Evolutionary conservation across 306 rosid species (phyloP).

Genomic region (Inga leiocalycina): DNA sequence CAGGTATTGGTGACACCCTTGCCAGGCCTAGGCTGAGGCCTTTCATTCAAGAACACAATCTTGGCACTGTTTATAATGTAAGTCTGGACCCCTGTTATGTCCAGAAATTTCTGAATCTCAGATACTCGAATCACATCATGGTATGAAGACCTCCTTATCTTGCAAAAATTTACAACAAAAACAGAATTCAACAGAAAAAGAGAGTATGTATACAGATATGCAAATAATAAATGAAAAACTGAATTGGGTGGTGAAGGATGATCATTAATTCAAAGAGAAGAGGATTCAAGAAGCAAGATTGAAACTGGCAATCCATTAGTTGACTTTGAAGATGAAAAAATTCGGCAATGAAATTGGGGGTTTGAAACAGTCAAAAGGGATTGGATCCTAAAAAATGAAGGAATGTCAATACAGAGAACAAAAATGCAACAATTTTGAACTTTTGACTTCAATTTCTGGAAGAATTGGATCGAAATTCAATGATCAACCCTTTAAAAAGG

Average conservation of each 20-base stretch:
- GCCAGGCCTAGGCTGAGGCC: slow-evolving; percentile 72
- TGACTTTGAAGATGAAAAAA: slow-evolving; percentile 38
- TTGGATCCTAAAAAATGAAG: slow-evolving; percentile 35
- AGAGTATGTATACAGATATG: background rate
- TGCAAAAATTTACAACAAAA: background rate
- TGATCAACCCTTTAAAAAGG: background rate
- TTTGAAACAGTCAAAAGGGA: slow-evolving; percentile 31
- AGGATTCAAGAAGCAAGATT: slow-evolving; percentile 23
- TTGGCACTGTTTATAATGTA: slow-evolving; percentile 71
- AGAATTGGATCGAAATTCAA: slow-evolving; percentile 27
- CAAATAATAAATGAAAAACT: slow-evolving; percentile 19
- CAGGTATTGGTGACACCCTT: slow-evolving; percentile 69
- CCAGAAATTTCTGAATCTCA: slow-evolving; percentile 70
- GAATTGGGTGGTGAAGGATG: slow-evolving; percentile 14
- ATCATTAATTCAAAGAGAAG: slow-evolving; percentile 18
- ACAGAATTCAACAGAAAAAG: slow-evolving; percentile 26
- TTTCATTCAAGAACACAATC: slow-evolving; percentile 71
- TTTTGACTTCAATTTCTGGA: slow-evolving; percentile 6
- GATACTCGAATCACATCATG: slow-evolving; percentile 78
- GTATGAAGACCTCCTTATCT: slow-evolving; percentile 80
- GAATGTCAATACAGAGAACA: slow-evolving; percentile 11
- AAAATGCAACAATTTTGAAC: background rate
- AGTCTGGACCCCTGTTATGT: slow-evolving; percentile 64
- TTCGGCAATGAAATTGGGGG: slow-evolving; percentile 22
- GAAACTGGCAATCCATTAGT: slow-evolving; percentile 42